Base-by-base conservation (phyloP, 768 basidiomycete species). In the Phylloporus sp. region DNA sequence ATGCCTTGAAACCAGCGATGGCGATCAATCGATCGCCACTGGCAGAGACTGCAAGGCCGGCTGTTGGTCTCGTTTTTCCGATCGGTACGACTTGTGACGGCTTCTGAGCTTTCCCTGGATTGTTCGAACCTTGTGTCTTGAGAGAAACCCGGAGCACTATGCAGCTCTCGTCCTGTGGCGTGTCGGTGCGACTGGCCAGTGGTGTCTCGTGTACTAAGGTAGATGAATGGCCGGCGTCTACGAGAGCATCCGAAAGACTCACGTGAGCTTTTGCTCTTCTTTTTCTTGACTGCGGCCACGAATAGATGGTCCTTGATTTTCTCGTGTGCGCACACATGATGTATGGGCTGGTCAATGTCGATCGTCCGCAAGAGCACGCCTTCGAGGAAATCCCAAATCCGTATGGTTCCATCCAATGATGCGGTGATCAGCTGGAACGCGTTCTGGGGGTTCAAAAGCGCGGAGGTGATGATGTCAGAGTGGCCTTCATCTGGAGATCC, bases 301-400 rank as follows among this genome's bases (percentile, higher is more conserved):
- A 88, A 91, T 18, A 92, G 71, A 21, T 71, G 69, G 47, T 84
- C 85, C 53, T 77, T 81, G 64, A 83, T 78, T 45, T 74, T 71
- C 52, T 81, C 76, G 58, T 91, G 89, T 0, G 78, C 80, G 49
- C 85, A 84, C 44, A 93, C 67, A 56, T 78, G 76, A 52, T 80
- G 77, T 55, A 94, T 81, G 13, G 85, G 81, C 49, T 85, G 78
- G 23, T 74, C 74, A 35, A 91, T 59, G 46, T 80, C 74, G 52
- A 96, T 77, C 3, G 84, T 88, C 50, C 82, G 80, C 49, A 97
- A 70, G 10, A 96, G 69, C 8, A 75, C 71, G 6, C 84, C 92
- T 48, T 96, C 93, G 29, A 94, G 69, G 65, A 87, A 94, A 68
- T 98, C 92, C 96, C 96, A 99, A 21, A 96, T 69, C 62, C 88